These are phyloP conservation scores for Vitis hybrid DNA, from an alignment of 177 flowering plant genomes.

Conservation along the genomic window DNA sequence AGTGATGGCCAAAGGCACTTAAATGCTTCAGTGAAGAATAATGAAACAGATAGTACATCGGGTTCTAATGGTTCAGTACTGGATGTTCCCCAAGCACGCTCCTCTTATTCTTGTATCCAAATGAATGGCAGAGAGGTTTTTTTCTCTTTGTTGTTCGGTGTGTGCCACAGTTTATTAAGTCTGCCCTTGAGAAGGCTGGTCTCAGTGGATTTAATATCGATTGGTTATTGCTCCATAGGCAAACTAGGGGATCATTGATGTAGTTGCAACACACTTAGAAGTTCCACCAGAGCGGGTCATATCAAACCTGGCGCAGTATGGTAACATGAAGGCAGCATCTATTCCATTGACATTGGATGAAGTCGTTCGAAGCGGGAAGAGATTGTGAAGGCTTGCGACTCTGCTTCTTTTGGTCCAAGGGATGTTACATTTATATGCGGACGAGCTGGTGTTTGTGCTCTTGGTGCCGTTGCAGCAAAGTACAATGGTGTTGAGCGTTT, in stretches of 20 bases:
- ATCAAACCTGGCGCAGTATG: slow-evolving; percentile 87
- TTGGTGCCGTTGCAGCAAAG: no score
- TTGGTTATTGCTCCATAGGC: slow-evolving; percentile 98
- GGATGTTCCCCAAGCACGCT: slow-evolving; percentile 51
- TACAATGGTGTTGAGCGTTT: no score
- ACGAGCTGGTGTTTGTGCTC: no score
- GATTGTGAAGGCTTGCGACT: no score
- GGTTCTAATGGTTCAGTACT: slow-evolving; percentile 58
- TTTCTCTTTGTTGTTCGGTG: slow-evolving; percentile 69
- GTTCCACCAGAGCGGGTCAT: slow-evolving; percentile 66
- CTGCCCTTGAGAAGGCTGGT: slow-evolving; percentile 68
- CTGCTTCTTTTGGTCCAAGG: no score
- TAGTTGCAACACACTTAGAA: slow-evolving; percentile 71
- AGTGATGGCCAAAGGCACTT: slow-evolving; percentile 88
- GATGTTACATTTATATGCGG: no score
- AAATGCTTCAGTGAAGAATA: slow-evolving; percentile 9
- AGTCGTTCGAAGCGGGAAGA: slow-evolving; percentile 77
- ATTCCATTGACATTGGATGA: slow-evolving; percentile 95
- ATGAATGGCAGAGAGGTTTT: slow-evolving; percentile 97
- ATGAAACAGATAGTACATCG: slow-evolving; percentile 29
- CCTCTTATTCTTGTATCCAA: slow-evolving; percentile 70
- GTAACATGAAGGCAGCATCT: slow-evolving; percentile 96
- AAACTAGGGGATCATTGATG: slow-evolving; percentile 91
- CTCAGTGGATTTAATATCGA: slow-evolving; percentile 57
- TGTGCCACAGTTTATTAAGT: slow-evolving; percentile 83